Evolutionary conservation across 306 rosid genomes (phyloP).

Genomic region (Castanea crenata): DNA sequence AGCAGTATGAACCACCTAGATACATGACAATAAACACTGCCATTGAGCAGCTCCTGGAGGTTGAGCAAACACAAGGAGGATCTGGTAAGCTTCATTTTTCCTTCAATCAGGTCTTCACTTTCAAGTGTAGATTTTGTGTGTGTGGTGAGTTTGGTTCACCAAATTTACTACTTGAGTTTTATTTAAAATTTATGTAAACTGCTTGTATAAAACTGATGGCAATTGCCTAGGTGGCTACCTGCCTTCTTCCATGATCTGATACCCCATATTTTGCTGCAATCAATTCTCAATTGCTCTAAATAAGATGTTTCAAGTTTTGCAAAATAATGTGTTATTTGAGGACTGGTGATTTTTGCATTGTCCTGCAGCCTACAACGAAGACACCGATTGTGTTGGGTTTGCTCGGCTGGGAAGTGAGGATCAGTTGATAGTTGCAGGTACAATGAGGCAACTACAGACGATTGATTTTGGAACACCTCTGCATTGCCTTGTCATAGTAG

Average conservation of each 20-base stretch:
- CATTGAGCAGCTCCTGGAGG: constrained; percentile 88
- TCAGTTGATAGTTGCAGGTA: constrained; percentile 73
- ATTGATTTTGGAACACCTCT: constrained; percentile 86
- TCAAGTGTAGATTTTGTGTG: not conserved
- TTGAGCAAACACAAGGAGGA: constrained; percentile 57
- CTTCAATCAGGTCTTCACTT: not conserved
- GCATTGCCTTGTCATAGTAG: constrained; percentile 86
- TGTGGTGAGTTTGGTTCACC: constrained; percentile 8
- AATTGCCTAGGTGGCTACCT: not conserved
- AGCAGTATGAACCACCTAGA: constrained; percentile 82
- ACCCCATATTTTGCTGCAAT: not conserved
- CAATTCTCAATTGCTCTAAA: not conserved
- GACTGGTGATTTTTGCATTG: not conserved
- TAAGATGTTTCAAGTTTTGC: not conserved
- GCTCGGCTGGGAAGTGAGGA: constrained; percentile 89
- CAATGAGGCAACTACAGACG: constrained; percentile 63
- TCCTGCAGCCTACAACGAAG: constrained; percentile 65
- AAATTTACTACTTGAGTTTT: not conserved
- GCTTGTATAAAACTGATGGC: not conserved
- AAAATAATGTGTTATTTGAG: not conserved
- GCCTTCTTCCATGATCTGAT: not conserved
- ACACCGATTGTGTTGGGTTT: constrained; percentile 81
- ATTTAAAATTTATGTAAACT: not conserved
- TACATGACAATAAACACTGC: constrained; percentile 83
- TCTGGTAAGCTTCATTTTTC: constrained; percentile 43